Evolutionary conservation across 345 rosid species (phyloP), one percentile per base, ranked within the genome.

Genomic region (Sisymbrium irio): DNA sequence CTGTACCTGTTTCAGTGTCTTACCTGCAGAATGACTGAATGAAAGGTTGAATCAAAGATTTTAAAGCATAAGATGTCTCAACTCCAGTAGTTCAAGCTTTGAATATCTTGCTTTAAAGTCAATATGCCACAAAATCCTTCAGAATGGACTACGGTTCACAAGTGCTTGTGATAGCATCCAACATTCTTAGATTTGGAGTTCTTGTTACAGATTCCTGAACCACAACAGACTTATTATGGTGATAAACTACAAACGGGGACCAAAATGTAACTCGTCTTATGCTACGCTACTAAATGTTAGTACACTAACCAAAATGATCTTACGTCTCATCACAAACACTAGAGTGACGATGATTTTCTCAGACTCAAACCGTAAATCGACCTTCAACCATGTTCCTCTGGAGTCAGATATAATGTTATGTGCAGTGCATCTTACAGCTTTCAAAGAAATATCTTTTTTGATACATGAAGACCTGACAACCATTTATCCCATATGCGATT

Each of bases 401-500:
- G 51, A 42, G 46, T 35, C 65, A 64, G 22, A 64, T 10, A 32
- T 25, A 39, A 20, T 47, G 10, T 33, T 27, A 27, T 46, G n/a
- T 44, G 65, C 45, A 69, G 47, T 28, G 14, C 37, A 36, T 15
- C 75, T 27, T 28, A 60, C 51, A 61, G 53, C 62, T 58, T 46
- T 58, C 49, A 28, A 55, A 53, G 66, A 53, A 14, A 3, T 30
- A 63, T 58, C 25, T 46, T n/a, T n/a, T n/a, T n/a, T 35, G 47
- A 4, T 18, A 35, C 41, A n/a, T 17, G 17, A 30, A 47, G 28
- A 58, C 25, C 50, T 72, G 40, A 11, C 25, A 55, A 58, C 45
- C 42, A 71, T 9, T 84, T 79, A 84, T 27, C 66, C 67, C 84
- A 88, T 73, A 78, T 95, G 97, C 36, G 94, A 87, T 75, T 95